Base-by-base conservation (phyloP, 306 rosid species). In the Quercus gilva region DNA sequence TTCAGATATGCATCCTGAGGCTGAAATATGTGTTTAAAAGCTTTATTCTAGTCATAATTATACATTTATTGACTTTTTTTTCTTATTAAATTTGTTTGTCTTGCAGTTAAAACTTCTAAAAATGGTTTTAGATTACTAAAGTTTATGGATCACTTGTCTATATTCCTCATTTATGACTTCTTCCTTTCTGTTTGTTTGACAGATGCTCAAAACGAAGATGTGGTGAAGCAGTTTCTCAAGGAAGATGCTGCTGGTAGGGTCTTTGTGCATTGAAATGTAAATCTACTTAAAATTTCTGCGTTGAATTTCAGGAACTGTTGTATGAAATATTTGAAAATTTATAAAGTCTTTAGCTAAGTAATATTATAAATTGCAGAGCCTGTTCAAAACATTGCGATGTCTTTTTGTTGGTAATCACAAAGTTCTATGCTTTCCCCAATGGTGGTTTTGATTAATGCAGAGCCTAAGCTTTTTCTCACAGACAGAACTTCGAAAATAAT, bases 61-160 rank as follows among this genome's bases (percentile, higher is more conserved):
- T 33, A 15, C 41, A 17, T 4, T 28, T 33, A 14, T 25, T 43
- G 33, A 12, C 33, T 49, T 6, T 55, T 14, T 71, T 78, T 68
- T 31, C 58, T 1, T 55, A 65, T 31, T 59, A 33, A 19, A 10
- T 51, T 45, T 69, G 51, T 76, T 55, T 79, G 31, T 79, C 52
- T 83, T 85, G 79, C 94, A 95, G 98, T 83, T 91, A 55, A 86
- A 85, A 84, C 97, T 95, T 60, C 91, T 95, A 26, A 81, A 75
- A 95, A 92, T 69, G 97, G 99, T 78, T 95, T 95, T 92, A 80
- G 89, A 73, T 84, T 89, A 84, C 89, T 92, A 53, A 95, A 89
- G 91, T 87, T 45, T 92, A 93, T 57, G 97, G 99, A 1, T 53
- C 82, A 63, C 97, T 95, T n/a, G 80, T 95, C 86, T 95, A 33